Percentiles rank a stretch among this genome's conserved stretches.
These are phyloP conservation scores for Pueraria montana DNA, from an alignment of 306 rosid species.

Conservation along the genomic window DNA sequence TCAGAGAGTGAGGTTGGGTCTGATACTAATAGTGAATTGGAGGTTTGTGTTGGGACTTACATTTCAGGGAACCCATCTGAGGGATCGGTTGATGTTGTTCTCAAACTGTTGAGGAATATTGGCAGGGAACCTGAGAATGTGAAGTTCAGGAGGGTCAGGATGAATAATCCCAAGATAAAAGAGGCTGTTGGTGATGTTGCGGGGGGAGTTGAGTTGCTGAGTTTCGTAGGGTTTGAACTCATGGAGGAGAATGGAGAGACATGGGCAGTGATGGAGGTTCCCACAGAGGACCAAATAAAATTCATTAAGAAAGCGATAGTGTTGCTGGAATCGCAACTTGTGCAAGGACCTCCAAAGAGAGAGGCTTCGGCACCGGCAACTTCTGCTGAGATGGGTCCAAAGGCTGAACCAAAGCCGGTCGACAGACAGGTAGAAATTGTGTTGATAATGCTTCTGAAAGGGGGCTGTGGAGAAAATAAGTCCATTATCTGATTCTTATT, in stretches of 20 bases:
- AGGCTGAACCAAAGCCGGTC: conserved; percentile 63
- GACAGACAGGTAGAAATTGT: conserved; percentile 76
- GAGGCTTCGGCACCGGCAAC: conserved; percentile 37
- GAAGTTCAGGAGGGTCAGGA: conserved; percentile 83
- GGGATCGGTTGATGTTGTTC: conserved; percentile 78
- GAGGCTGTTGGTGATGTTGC: conserved; percentile 76
- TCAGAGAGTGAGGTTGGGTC: conserved; percentile 50
- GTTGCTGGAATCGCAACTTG: conserved; percentile 65
- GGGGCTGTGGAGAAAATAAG: neutral
- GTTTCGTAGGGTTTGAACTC: conserved; percentile 74
- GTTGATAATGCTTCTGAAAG: conserved; percentile 20
- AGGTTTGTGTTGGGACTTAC: conserved; percentile 65
- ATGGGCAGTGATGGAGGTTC: conserved; percentile 87
- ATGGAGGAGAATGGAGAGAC: conserved; percentile 87
- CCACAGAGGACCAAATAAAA: conserved; percentile 56
- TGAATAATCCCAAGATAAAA: conserved; percentile 87
- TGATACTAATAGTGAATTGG: conserved; percentile 56
- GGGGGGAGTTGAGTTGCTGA: conserved; percentile 88
- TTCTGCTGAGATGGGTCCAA: conserved; percentile 48
- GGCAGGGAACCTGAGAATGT: conserved; percentile 84
- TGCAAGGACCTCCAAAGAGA: conserved; percentile 53
- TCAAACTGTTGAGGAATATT: conserved; percentile 76
- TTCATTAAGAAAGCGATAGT: conserved; percentile 58
- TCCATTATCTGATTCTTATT: neutral
- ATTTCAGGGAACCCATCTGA: conserved; percentile 70